These are phyloP conservation scores for Penstemon barbatus DNA, from an alignment of 257 asterid species.

Conservation along the genomic window DNA sequence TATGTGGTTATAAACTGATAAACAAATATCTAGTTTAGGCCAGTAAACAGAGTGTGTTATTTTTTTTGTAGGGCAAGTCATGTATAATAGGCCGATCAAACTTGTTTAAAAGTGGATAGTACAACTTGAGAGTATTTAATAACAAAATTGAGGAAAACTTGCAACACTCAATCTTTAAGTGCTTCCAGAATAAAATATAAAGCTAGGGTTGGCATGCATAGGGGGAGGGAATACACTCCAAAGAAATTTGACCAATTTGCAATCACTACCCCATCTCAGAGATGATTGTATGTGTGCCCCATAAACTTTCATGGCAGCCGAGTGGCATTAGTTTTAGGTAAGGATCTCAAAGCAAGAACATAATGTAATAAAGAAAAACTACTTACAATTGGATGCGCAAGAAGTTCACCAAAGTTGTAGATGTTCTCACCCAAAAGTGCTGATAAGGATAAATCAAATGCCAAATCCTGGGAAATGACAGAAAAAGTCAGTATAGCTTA, in stretches of 20 bases:
- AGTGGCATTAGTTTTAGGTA: not conserved
- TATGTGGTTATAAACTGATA: too few species aligned
- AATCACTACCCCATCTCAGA: not conserved
- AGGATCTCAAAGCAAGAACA: constrained; percentile 17
- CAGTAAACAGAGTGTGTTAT: too few species aligned
- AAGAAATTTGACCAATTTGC: not conserved
- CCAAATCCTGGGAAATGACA: constrained; percentile 66
- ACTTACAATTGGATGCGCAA: constrained; percentile 97
- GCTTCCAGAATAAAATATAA: too few species aligned
- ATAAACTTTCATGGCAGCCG: not conserved
- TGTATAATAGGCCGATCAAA: too few species aligned
- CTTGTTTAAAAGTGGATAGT: too few species aligned
- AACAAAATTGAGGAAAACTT: too few species aligned
- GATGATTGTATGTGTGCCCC: not conserved
- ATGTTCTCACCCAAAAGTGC: constrained; percentile 96
- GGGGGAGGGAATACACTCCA: not conserved
- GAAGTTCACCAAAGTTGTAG: constrained; percentile 93
- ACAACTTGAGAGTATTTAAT: too few species aligned
- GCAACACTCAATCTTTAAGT: too few species aligned
- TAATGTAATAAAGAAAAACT: not conserved
- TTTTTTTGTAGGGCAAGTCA: too few species aligned
- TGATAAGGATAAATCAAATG: constrained; percentile 86
- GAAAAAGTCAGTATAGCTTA: constrained; percentile 16
- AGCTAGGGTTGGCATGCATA: not conserved
- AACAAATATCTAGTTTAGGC: too few species aligned